Evolutionary conservation across 169 alveolate species (phyloP).

Genomic region (Blepharisma undulans): DNA sequence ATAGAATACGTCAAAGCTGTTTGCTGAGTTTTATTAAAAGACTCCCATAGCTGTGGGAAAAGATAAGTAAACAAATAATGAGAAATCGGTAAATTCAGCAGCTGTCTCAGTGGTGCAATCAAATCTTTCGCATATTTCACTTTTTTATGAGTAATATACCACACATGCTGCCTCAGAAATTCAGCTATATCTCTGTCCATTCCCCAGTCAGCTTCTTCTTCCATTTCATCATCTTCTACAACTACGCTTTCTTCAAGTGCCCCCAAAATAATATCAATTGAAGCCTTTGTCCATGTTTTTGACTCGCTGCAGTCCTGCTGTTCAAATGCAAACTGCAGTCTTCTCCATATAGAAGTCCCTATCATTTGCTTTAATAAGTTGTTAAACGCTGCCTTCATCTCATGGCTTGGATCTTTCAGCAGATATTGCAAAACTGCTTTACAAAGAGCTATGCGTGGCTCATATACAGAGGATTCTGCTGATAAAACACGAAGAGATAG

Average conservation of each 20-base stretch:
- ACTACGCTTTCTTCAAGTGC: slow-evolving; percentile 18
- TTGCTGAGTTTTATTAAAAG: slow-evolving; percentile 12
- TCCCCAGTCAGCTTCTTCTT: neutral
- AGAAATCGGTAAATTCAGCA: neutral
- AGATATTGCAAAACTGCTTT: slow-evolving; percentile 11
- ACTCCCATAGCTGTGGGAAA: slow-evolving; percentile 36
- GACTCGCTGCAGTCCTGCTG: slow-evolving; percentile 29
- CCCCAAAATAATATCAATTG: slow-evolving; percentile 8
- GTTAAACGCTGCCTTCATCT: neutral
- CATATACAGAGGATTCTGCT: neutral
- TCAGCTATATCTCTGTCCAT: slow-evolving; percentile 25
- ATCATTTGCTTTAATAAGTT: neutral
- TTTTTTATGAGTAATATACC: neutral
- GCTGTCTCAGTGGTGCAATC: neutral
- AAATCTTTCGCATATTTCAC: neutral
- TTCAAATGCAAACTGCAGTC: slow-evolving; percentile 18
- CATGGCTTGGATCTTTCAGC: slow-evolving; percentile 25
- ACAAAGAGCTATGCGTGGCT: slow-evolving; percentile 8
- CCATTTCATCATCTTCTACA: neutral
- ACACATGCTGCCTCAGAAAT: neutral
- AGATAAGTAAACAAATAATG: neutral
- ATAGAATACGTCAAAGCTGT: neutral
- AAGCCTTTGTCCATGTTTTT: neutral
- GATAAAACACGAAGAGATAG: neutral
- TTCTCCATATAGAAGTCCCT: slow-evolving; percentile 32